Evolutionary conservation across 1,139 yeast species (phyloP), one percentile per base, ranked within the genome.

Genomic region (Blastobotrys ciferrii): DNA sequence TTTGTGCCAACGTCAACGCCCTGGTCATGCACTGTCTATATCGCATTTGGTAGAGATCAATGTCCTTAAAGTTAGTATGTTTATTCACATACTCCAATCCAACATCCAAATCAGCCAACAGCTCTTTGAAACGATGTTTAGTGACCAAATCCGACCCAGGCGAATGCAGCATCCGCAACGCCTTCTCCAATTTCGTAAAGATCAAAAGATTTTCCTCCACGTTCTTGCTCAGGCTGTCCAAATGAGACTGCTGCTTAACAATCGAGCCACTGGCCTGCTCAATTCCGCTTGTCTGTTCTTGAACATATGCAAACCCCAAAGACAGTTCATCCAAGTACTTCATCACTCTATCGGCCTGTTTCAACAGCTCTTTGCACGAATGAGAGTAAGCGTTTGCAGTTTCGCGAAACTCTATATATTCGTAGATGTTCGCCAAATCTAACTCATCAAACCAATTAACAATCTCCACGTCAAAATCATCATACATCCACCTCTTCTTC

Each of bases 11-110:
- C 0, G 95, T 81, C 49, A 89, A 73, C 0, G 95, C 83, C 52
- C 96, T 76, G 0, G 94, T 83, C 78, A 89, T 76, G 61, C 96
- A 87, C 59, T 87, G 95, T 52, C 88, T 77, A 67, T 87, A 87
- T 52, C 92, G 75, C 56, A 83, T 79, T 41, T 77, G 77, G 64
- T 87, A 89, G 2, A 80, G 62, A 32, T 84, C 95, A 14, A 81
- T 73, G 51, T 89, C 96, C 60, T 77, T 81, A 59, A 84, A 84
- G 35, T 76, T 73, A 1, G 76, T 71, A 55, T 77, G 75, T 1
- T 61, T 61, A 13, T 71, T 69, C 5, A 80, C 70, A 58, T 80
- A 82, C 2, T 56, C 63, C 32, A 83, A 61, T 23, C 84, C 83
- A 7, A 67, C 69, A 60, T 88, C 95, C 46, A 91, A 70, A 47